phyloP scores from a whole-genome alignment of 2,329 filamentous ascomycete genomes.

The Triangularia verruculosa region DNA sequence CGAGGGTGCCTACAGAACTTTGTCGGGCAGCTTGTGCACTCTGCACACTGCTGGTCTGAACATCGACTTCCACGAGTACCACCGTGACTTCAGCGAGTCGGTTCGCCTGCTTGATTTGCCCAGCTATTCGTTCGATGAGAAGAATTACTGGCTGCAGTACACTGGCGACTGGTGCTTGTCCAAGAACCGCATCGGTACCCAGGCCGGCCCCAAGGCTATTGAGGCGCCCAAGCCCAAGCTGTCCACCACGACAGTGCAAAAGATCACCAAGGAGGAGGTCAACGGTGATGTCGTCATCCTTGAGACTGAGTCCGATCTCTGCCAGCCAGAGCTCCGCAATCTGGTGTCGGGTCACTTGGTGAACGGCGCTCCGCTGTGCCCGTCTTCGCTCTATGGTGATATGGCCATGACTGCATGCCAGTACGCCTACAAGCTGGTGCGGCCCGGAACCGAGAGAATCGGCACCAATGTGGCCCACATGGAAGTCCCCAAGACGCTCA shows the following conservation, averaged over 20 bases:
- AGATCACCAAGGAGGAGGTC: slow-evolving; percentile 60
- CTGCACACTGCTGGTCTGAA: slow-evolving; percentile 60
- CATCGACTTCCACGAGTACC: slow-evolving; percentile 70
- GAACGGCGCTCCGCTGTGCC: slow-evolving; percentile 37
- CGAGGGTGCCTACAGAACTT: slow-evolving; percentile 62
- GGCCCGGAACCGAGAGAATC: slow-evolving; percentile 53
- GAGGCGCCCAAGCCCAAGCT: slow-evolving; percentile 53
- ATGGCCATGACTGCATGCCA: slow-evolving; percentile 56
- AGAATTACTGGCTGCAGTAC: slow-evolving; percentile 67
- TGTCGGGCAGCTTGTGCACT: slow-evolving; percentile 55
- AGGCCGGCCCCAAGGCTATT: slow-evolving; percentile 29
- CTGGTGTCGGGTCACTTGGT: slow-evolving; percentile 61
- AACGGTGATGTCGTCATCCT: slow-evolving; percentile 57
- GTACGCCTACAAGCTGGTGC: slow-evolving; percentile 64
- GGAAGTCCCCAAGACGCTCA: slow-evolving; percentile 68
- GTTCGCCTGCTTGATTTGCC: slow-evolving; percentile 59
- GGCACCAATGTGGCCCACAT: slow-evolving; percentile 64
- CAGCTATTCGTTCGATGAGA: slow-evolving; percentile 68
- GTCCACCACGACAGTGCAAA: slow-evolving; percentile 64
- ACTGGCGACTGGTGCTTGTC: slow-evolving; percentile 68
- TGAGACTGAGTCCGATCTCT: slow-evolving; percentile 64
- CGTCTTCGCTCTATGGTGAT: slow-evolving; percentile 53
- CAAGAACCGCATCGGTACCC: slow-evolving; percentile 59
- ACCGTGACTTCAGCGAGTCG: slow-evolving; percentile 45
- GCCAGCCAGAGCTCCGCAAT: slow-evolving; percentile 59